Percentiles rank a stretch among this genome's conserved stretches.
These are phyloP conservation scores for Panellus pusillus DNA, from an alignment of 768 basidiomycete species.

Conservation along the genomic window DNA sequence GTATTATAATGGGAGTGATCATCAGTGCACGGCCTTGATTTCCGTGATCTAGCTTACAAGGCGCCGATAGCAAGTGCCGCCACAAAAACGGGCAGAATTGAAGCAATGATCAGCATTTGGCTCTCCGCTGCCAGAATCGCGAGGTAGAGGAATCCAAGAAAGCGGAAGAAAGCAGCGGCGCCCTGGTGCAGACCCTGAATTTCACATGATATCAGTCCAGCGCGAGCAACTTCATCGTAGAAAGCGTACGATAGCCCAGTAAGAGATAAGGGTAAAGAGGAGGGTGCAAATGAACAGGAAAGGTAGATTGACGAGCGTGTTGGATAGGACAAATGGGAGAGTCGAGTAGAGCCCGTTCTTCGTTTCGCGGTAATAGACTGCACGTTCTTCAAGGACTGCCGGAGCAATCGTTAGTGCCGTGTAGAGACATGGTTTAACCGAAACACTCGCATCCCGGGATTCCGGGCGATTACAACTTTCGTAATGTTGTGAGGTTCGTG, in stretches of 20 bases:
- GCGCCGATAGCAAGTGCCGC: conserved; percentile 56
- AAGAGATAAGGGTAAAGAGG: conserved; percentile 50
- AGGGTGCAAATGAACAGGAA: conserved; percentile 53
- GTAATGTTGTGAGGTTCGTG: too few species aligned
- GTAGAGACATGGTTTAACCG: neutral
- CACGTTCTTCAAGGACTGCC: conserved; percentile 58
- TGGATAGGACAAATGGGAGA: conserved; percentile 53
- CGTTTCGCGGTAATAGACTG: conserved; percentile 56
- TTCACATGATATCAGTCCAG: too few species aligned
- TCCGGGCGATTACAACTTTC: too few species aligned
- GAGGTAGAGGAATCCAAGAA: conserved; percentile 53
- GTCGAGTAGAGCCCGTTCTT: conserved; percentile 59
- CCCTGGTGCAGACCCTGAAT: conserved; percentile 50
- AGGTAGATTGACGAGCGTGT: conserved; percentile 52
- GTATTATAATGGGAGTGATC: too few species aligned
- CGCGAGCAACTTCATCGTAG: too few species aligned
- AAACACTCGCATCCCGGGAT: conserved; percentile 47
- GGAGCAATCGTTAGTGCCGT: neutral
- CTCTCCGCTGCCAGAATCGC: conserved; percentile 54
- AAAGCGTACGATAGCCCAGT: conserved; percentile 50
- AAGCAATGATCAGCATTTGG: conserved; percentile 50
- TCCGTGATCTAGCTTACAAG: too few species aligned
- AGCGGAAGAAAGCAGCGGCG: conserved; percentile 51
- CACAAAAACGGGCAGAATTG: conserved; percentile 57
- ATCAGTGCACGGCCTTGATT: too few species aligned